These are phyloP conservation scores for Prunus yedoensis DNA, from an alignment of 331 rosid species.

Conservation along the genomic window DNA sequence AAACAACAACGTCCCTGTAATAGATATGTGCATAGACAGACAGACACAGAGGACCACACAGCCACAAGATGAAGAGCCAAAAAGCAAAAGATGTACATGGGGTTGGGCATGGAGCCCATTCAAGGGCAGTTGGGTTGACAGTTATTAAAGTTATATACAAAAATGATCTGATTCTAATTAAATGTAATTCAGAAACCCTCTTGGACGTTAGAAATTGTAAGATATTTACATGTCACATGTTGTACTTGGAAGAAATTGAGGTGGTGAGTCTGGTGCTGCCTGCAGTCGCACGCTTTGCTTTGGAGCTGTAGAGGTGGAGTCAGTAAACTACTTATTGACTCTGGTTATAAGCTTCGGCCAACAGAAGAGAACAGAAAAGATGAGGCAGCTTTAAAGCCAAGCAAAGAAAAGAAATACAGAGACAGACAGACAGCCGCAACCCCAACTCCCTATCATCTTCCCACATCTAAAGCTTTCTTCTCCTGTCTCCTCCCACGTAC, in stretches of 20 bases:
- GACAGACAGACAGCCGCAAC: slow-evolving; percentile 30
- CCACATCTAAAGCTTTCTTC: slow-evolving; percentile 2
- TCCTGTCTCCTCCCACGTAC: slow-evolving; percentile 1
- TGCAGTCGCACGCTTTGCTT: slow-evolving; percentile 33
- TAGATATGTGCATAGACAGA: not conserved
- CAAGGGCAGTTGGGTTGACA: slow-evolving; percentile 39
- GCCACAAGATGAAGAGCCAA: not conserved
- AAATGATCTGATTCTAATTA: no score
- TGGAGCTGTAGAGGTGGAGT: not conserved
- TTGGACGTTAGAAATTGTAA: not conserved
- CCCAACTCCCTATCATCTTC: not conserved
- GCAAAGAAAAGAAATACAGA: slow-evolving; percentile 13
- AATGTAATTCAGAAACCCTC: not conserved
- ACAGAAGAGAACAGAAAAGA: slow-evolving; percentile 4
- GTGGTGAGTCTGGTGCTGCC: slow-evolving; percentile 17
- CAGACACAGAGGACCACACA: not conserved
- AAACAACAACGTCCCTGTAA: not conserved
- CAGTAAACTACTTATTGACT: slow-evolving; percentile 4
- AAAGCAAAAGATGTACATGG: not conserved
- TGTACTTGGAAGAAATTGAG: not conserved
- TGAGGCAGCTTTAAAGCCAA: slow-evolving; percentile 54
- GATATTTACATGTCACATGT: no score
- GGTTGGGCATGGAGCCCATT: slow-evolving; percentile 25
- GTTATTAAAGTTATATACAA: slow-evolving; percentile 17
- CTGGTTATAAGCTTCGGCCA: slow-evolving; percentile 9